Base-by-base conservation (phyloP, 805 yeast species). In the Candida verbasci region DNA sequence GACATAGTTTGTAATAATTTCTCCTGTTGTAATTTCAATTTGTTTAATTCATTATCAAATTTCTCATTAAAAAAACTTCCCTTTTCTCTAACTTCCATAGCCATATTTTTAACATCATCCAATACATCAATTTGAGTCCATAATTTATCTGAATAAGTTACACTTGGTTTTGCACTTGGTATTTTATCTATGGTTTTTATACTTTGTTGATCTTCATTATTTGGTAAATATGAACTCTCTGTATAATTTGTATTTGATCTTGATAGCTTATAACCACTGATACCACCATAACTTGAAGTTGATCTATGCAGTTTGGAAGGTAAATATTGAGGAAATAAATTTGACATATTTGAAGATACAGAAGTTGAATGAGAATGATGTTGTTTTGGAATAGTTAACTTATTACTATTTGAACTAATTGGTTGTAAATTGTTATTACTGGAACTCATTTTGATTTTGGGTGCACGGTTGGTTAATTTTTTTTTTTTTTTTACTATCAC, bases 81-180 rank as follows among this genome's bases (percentile, higher is more conserved):
- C 33, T 56, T 70, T 44, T 49, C 46, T 31, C 60, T 48, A 3
- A 71, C 70, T 28, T 70, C 65, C 12, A 50, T 49, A 1, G 86
- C 77, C 65, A 82, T 68, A 35, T 66, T 68, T 39, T 74, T 73
- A 6, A 87, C 93, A 44, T 86, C 95, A 45, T 86, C 89, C 43
- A 91, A 67, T 0, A 85, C 82, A 49, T 85, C 95, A 34, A 88
- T 80, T 47, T 86, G 94, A 6, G 91, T 80, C 95, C 95, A 89
- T 31, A 86, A 66, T 49, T 74, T 72, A 57, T 86, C 95, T 59
- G 80, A 88, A 42, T 75, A 65, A 37, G 84, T 80, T 15, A 76
- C 80, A 32, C 69, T 65, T 6, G 87, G 86, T 34, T 65, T 60
- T 0, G 78, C 74, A 3, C 76, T 62, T 8, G 80, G 74, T 3